phyloP scores from a whole-genome alignment of 2,329 filamentous ascomycete genomes.

The Endoconidiophora laricicola region DNA sequence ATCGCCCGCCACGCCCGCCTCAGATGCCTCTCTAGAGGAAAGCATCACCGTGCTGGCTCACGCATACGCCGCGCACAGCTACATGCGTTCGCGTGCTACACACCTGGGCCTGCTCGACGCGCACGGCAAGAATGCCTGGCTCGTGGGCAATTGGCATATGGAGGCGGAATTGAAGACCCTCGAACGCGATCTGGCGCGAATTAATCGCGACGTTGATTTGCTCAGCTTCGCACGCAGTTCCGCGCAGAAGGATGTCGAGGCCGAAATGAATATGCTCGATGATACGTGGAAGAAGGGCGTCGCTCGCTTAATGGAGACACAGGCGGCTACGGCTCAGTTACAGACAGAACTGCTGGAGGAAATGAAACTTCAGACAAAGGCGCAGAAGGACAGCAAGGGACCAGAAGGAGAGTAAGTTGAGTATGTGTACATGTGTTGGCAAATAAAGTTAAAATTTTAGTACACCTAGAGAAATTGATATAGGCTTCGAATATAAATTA shows the following conservation, averaged over 20 bases:
- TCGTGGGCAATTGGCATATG: slow-evolving; percentile 65
- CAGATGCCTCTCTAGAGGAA: slow-evolving; percentile 15
- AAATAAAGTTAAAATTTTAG: not conserved
- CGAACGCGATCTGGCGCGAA: slow-evolving; percentile 57
- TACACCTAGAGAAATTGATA: not conserved
- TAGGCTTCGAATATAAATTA: too few species aligned
- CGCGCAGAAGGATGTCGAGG: slow-evolving; percentile 52
- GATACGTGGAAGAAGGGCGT: slow-evolving; percentile 67
- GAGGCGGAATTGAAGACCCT: slow-evolving; percentile 53
- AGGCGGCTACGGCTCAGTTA: slow-evolving; percentile 64
- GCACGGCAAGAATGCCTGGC: slow-evolving; percentile 81
- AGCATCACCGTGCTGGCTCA: slow-evolving; percentile 45
- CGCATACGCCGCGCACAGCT: slow-evolving; percentile 33
- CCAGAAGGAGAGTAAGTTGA: not conserved
- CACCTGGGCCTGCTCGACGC: slow-evolving; percentile 59
- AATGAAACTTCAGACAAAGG: slow-evolving; percentile 24
- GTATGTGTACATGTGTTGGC: not conserved
- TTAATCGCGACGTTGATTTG: slow-evolving; percentile 52
- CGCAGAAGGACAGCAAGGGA: not conserved
- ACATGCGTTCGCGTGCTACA: slow-evolving; percentile 32
- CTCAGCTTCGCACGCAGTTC: slow-evolving; percentile 54
- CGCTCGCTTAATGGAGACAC: slow-evolving; percentile 66
- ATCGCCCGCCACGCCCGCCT: slow-evolving; percentile 38
- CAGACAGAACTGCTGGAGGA: slow-evolving; percentile 49
- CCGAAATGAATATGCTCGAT: slow-evolving; percentile 58